Percentiles rank a stretch among this genome's conserved stretches.
Evolutionary conservation across 2,329 filamentous ascomycete species (phyloP).

Genomic region (Colletotrichum cuscutae): DNA sequence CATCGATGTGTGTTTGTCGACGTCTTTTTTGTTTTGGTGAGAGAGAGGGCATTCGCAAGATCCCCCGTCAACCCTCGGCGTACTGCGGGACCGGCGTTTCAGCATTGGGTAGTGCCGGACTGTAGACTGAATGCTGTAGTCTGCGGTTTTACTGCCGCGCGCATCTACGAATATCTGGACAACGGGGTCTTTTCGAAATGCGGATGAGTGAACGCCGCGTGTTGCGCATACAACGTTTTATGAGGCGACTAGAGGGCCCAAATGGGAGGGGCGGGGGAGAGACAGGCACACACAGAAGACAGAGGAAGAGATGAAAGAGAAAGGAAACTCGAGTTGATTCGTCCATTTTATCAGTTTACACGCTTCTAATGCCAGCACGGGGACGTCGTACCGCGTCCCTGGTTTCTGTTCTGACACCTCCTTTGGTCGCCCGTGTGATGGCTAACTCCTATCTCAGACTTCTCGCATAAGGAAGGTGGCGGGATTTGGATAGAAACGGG

Average conservation of each 20-base stretch:
- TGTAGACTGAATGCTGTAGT: background rate
- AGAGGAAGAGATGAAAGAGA: background rate
- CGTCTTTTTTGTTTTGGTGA: slow-evolving; percentile 16
- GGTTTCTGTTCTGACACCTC: slow-evolving; percentile 28
- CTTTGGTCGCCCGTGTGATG: background rate
- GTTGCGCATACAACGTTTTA: slow-evolving; percentile 9
- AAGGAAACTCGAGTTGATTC: slow-evolving; percentile 11
- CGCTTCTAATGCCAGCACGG: slow-evolving; percentile 35
- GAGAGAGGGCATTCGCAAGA: background rate
- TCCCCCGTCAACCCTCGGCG: background rate
- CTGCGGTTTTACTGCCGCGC: background rate
- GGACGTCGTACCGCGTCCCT: slow-evolving; percentile 34
- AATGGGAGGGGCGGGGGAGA: background rate
- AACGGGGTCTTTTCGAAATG: background rate
- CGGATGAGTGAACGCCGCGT: background rate
- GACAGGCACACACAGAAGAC: background rate
- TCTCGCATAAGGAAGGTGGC: background rate
- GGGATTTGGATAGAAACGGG: background rate
- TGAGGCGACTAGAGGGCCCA: slow-evolving; percentile 9
- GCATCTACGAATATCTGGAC: background rate
- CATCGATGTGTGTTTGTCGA: slow-evolving; percentile 28
- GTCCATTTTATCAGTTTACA: slow-evolving; percentile 28
- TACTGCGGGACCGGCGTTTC: slow-evolving; percentile 16
- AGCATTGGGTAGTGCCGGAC: background rate
- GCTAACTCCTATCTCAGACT: background rate